phyloP scores from a whole-genome alignment of 805 yeast genomes.

The Candida qinlingensis region DNA sequence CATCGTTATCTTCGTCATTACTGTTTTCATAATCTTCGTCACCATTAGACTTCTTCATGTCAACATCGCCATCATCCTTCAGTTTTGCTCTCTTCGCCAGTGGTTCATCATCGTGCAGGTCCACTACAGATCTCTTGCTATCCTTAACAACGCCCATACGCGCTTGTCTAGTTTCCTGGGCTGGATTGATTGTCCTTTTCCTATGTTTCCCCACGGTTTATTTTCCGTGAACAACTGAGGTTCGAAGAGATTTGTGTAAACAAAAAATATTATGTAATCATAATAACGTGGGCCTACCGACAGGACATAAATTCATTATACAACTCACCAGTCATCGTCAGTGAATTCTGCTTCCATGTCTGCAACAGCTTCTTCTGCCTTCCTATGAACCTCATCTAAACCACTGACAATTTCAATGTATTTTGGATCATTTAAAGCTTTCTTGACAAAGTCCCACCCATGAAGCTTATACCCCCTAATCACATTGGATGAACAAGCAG shows the following conservation, averaged over 20 bases:
- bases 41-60: constrained; percentile 11
- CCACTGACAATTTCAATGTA: constrained; percentile 81
- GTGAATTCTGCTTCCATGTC: constrained; percentile 22
- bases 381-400: constrained; percentile 61
- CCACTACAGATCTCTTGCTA: constrained; percentile 13
- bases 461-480: constrained; percentile 40
- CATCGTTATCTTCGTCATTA: constrained; percentile 18
- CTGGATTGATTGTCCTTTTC: no score
- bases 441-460: constrained; percentile 80
- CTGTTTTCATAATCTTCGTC: constrained; percentile 16
- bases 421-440: constrained; percentile 59
- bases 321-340: constrained; percentile 20
- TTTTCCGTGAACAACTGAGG: no score
- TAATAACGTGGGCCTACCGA: not conserved
- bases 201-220: no score
- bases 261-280: not conserved
- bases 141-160: constrained; percentile 10
- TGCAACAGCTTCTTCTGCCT: constrained; percentile 45
- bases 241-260: no score
- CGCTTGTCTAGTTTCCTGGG: no score
- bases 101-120: constrained; percentile 25
- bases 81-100: constrained; percentile 23
- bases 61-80: constrained; percentile 23
- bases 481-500: constrained; percentile 75
- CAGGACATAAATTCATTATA: no score